Evolutionary conservation across 108 stramenopile species (phyloP).

Genomic region (Nitzschia sp.): DNA sequence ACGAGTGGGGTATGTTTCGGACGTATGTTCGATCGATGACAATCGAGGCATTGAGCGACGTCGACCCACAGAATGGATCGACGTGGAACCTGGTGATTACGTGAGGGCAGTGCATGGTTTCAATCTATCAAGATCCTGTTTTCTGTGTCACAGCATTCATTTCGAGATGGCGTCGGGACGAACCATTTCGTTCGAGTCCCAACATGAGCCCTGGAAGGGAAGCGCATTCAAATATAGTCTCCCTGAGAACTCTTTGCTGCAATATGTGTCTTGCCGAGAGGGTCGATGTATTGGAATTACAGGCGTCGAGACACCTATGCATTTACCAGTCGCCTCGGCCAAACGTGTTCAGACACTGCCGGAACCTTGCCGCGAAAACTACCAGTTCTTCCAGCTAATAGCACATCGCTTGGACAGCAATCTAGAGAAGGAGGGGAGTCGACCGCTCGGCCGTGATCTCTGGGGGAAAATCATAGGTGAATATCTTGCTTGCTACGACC

Average conservation of each 20-base stretch:
- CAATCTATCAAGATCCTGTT: not conserved
- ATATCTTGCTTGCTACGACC: constrained; percentile 1
- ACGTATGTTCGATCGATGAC: constrained; percentile 3
- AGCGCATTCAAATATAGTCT: not conserved
- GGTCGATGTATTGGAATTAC: constrained; percentile 1
- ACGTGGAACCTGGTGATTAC: constrained; percentile 1
- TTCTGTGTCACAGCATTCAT: constrained; percentile 8
- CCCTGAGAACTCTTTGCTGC: constrained; percentile 4
- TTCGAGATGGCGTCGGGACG: constrained; percentile 9
- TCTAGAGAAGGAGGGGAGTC: not conserved
- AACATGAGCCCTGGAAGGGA: constrained; percentile 8
- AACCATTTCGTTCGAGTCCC: constrained; percentile 1
- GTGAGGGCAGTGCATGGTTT: not conserved
- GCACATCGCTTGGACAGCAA: not conserved
- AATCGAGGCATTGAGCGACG: not conserved
- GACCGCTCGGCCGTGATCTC: not conserved
- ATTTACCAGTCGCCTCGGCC: not conserved
- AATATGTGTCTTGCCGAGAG: constrained; percentile 4
- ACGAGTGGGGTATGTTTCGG: not conserved
- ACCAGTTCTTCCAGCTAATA: constrained; percentile 3
- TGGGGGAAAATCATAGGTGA: not conserved
- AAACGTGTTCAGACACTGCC: constrained; percentile 2
- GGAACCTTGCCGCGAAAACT: not conserved
- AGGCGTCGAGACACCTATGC: not conserved
- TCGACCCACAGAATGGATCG: not conserved